A percentile compares a stretch with the other conserved stretches of the same genome.
Evolutionary conservation across 169 alveolate species (phyloP).

Genomic region (Cryptosporidium ryanae): DNA sequence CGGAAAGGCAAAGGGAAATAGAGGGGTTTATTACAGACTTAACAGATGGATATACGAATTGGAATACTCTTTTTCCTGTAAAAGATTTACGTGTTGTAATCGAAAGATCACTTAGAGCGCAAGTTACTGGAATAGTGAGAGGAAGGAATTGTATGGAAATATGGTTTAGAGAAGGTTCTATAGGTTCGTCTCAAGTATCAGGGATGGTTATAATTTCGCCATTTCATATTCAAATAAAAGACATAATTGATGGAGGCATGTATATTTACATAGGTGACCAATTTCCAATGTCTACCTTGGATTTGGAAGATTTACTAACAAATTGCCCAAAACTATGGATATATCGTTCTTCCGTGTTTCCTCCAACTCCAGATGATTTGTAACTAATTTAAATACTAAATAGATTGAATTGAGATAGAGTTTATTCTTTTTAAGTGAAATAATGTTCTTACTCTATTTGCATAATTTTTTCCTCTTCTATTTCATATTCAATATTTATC

Average conservation of each 20-base stretch:
- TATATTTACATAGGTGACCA: constrained; percentile 62
- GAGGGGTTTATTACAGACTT: constrained; percentile 56
- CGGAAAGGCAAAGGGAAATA: constrained; percentile 11
- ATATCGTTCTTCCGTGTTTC: constrained; percentile 19
- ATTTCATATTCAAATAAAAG: constrained; percentile 63
- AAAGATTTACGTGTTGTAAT: constrained; percentile 56
- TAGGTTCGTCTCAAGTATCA: constrained; percentile 66
- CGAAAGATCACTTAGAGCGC: constrained; percentile 61
- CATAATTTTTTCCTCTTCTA: constrained; percentile 33
- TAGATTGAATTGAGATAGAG: neutral
- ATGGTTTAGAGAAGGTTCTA: constrained; percentile 68
- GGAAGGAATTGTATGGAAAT: constrained; percentile 55
- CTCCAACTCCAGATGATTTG: constrained; percentile 13
- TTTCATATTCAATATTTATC: constrained; percentile 74
- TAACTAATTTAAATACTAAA: neutral
- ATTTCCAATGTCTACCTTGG: constrained; percentile 68
- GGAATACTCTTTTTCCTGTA: constrained; percentile 50
- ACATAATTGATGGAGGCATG: constrained; percentile 74
- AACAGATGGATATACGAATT: constrained; percentile 73
- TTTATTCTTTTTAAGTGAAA: neutral
- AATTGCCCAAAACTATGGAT: constrained; percentile 72
- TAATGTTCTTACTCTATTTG: neutral
- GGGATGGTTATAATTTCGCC: constrained; percentile 69
- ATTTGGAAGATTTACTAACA: constrained; percentile 54
- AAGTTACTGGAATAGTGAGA: constrained; percentile 70